Base-by-base conservation (phyloP, 352 stramenopile species). In the Globisporangium alternatum region DNA sequence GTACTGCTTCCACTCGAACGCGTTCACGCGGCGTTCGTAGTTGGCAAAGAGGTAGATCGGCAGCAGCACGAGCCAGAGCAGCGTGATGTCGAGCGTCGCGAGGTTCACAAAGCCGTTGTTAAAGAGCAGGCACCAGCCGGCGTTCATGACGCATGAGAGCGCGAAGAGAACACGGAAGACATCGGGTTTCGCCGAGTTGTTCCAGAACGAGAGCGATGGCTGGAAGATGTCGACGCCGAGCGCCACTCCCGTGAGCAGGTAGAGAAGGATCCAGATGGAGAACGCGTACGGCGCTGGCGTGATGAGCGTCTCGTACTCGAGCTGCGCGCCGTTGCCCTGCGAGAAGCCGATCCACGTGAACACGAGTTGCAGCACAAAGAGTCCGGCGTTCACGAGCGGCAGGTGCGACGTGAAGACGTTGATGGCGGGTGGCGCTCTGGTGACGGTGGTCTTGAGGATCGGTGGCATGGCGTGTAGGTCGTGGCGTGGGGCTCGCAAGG, bases 231-330 rank as follows among this genome's bases (percentile, higher is more conserved):
- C 81, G 30, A 70, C 78, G 65, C 71, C 69, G 8, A 87, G 67
- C 61, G 87, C 75, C 52, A 85, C 74, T 44, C 78, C 79, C 60
- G 72, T 76, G 56, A 86, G 67, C 66, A 88, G 60, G 65, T 90
- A 88, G 71, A 92, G 89, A 60, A 71, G 43, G 61, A 76, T 78
- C 80, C 81, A 91, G 64, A 93, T 86, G 25, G 72, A 78, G 68
- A 90, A 91, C 19, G 72, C 76, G 61, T 75, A 86, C 17, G 51
- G 44, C 9, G 78, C 78, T 0, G 81, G 81, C 43, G 81, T 90
- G 52, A 90, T 35, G 22, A 80, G 72, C 60, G 81, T 86, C 61
- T 88, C 68, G 39, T 74, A 67, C 62, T 77, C 43, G 7, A 45
- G 35, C 39, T 79, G 64, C 39, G 75, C 57, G 21, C 72, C 59